Evolutionary conservation across 129 eudicot genomes (phyloP).

Genomic region (Chrysanthemum seticuspe): DNA sequence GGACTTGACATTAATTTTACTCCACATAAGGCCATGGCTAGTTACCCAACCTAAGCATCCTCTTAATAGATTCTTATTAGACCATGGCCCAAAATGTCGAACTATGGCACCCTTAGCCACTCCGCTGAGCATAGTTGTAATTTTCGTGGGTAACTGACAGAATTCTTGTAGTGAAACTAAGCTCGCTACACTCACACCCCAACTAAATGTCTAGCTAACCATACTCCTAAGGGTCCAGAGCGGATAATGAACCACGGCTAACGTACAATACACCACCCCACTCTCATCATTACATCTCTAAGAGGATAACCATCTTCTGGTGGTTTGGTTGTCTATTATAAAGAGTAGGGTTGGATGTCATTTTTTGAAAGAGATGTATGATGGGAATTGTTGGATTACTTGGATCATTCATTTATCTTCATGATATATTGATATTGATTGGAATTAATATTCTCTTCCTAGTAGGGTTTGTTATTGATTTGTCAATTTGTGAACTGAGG

Average conservation of each 20-base stretch:
- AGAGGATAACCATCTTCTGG: constrained; percentile 19
- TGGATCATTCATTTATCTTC: constrained; percentile 32
- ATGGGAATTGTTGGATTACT: constrained; percentile 34
- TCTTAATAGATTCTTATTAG: not conserved
- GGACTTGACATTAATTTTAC: not conserved
- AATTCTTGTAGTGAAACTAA: too few species aligned
- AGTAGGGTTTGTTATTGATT: constrained; percentile 27
- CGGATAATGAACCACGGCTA: not conserved
- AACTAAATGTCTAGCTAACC: not conserved
- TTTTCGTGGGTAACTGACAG: too few species aligned
- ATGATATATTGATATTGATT: constrained; percentile 14
- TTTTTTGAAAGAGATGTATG: constrained; percentile 27
- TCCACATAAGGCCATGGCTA: not conserved
- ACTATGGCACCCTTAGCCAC: constrained; percentile 1
- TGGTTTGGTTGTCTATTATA: constrained; percentile 24
- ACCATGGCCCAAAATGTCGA: constrained; percentile 16
- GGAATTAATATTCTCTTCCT: constrained; percentile 21
- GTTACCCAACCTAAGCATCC: not conserved
- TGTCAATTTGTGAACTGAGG: constrained; percentile 28
- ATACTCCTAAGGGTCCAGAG: not conserved
- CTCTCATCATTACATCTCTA: not conserved
- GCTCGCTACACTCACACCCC: not conserved
- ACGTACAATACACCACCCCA: not conserved
- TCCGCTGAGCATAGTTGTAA: too few species aligned
- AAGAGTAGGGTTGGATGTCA: constrained; percentile 31